Percentiles rank a stretch among this genome's conserved stretches.
Conservation (phyloP, 768 basidiomycete species). For the Tricholoma sp. region DNA sequence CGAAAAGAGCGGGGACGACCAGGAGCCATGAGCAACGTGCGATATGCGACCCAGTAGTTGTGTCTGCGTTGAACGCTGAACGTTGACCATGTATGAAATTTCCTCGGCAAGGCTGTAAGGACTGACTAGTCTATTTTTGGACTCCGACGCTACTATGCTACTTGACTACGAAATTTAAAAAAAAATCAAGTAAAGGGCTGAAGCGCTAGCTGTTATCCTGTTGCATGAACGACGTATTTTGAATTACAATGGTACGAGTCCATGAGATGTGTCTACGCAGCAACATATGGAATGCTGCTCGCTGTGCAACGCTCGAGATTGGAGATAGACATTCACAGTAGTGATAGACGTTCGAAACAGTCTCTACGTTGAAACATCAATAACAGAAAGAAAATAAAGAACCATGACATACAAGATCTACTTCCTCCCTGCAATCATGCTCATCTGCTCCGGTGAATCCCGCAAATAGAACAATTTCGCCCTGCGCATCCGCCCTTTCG, state of each 20-base stretch:
- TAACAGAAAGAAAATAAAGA: not conserved
- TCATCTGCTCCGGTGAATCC: conserved; percentile 84
- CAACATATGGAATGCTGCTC: too few species aligned
- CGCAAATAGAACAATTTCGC: conserved; percentile 83
- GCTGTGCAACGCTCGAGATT: not conserved
- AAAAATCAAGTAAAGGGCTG: not conserved
- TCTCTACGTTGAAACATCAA: not conserved
- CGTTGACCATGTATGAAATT: not conserved
- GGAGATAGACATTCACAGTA: not conserved
- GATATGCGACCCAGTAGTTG: conserved; percentile 4
- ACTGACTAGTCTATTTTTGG: not conserved
- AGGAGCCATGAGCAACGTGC: conserved; percentile 32
- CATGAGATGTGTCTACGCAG: too few species aligned
- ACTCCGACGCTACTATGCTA: not conserved
- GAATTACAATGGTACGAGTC: too few species aligned
- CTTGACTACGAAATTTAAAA: not conserved
- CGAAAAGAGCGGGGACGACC: conserved; percentile 53
- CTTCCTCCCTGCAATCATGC: conserved; percentile 51
- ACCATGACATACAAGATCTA: conserved; percentile 16
- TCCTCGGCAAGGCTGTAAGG: not conserved
- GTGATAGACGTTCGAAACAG: not conserved
- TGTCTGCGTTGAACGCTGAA: too few species aligned
- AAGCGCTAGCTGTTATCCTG: not conserved
- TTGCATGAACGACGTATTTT: too few species aligned
- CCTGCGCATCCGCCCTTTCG: conserved; percentile 58